Conservation (phyloP, 371 early-diverging fungal genomes). For the Zopfochytrium polystomum region DNA sequence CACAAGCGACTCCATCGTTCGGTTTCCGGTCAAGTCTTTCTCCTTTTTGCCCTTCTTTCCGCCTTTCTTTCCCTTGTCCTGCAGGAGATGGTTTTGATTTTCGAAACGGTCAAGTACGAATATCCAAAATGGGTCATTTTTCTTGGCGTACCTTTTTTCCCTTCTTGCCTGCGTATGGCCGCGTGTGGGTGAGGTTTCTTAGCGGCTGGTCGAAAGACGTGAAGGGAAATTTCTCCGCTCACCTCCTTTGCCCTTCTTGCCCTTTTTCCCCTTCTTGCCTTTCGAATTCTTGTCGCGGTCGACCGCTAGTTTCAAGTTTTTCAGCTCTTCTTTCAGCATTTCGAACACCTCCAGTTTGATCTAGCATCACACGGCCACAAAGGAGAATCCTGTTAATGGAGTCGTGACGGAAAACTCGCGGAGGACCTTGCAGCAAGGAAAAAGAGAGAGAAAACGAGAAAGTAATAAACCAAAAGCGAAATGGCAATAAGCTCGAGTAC, state of each 20-base stretch:
- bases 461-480: neutral
- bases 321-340: constrained; percentile 54
- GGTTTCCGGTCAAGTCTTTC: constrained; percentile 57
- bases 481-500: constrained; percentile 13
- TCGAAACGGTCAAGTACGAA: neutral
- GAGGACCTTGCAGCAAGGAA: too few relatives aligned
- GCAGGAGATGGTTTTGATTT: neutral
- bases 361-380: too few relatives aligned
- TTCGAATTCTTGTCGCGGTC: constrained; percentile 48
- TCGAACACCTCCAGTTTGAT: constrained; percentile 54
- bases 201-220: neutral
- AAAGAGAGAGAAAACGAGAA: neutral
- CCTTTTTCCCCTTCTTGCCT: constrained; percentile 49
- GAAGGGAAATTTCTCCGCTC: too few relatives aligned
- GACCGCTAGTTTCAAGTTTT: constrained; percentile 55
- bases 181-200: neutral
- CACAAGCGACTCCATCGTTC: constrained; percentile 55
- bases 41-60: constrained; percentile 59
- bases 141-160: constrained; percentile 42
- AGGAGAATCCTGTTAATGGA: too few relatives aligned
- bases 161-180: constrained; percentile 45
- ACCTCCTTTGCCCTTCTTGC: constrained; percentile 23
- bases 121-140: neutral
- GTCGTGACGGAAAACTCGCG: too few relatives aligned
- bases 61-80: constrained; percentile 26